Conservation (phyloP, 805 yeast genomes). For the Scheffersomyces ergatensis region DNA sequence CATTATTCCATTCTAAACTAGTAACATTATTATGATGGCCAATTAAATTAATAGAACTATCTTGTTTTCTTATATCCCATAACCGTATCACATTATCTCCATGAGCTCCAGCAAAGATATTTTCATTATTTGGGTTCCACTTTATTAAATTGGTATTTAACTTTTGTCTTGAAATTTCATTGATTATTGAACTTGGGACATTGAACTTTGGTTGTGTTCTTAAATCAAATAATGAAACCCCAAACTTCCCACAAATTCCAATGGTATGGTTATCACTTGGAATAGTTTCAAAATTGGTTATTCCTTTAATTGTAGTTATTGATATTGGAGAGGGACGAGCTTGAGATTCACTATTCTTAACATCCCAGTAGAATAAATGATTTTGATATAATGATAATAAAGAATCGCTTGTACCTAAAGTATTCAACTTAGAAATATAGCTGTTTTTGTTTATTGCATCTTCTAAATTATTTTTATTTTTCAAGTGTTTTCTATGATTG, state of each 20-base stretch:
- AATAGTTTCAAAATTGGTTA: slow-evolving; percentile 50
- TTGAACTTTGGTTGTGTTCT: slow-evolving; percentile 43
- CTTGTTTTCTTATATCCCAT: slow-evolving; percentile 73
- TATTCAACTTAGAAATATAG: slow-evolving; percentile 23
- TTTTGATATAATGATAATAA: slow-evolving; percentile 66
- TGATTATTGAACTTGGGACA: slow-evolving; percentile 21
- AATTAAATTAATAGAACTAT: slow-evolving; percentile 48
- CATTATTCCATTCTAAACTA: slow-evolving; percentile 58
- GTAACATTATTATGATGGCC: slow-evolving; percentile 59
- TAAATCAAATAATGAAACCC: slow-evolving; percentile 72
- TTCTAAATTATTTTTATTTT: slow-evolving; percentile 20
- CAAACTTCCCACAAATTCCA: slow-evolving; percentile 69
- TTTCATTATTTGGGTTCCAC: slow-evolving; percentile 64
- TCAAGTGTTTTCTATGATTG: slow-evolving; percentile 70
- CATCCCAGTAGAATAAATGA: slow-evolving; percentile 75
- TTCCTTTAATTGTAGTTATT: slow-evolving; percentile 50
- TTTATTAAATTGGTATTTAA: slow-evolving; percentile 43
- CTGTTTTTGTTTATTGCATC: slow-evolving; percentile 20
- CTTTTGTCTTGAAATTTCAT: slow-evolving; percentile 11
- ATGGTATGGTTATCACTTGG: slow-evolving; percentile 47
- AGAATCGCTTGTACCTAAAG: slow-evolving; percentile 36
- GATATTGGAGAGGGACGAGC: slow-evolving; percentile 48
- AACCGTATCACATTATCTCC: slow-evolving; percentile 54
- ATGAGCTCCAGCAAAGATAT: slow-evolving; percentile 65
- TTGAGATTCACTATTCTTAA: slow-evolving; percentile 48